A percentile compares a stretch with the other conserved stretches of the same genome.
These are phyloP conservation scores for Papilionanthe hybrid DNA, from an alignment of 116 monocot species.

Conservation along the genomic window DNA sequence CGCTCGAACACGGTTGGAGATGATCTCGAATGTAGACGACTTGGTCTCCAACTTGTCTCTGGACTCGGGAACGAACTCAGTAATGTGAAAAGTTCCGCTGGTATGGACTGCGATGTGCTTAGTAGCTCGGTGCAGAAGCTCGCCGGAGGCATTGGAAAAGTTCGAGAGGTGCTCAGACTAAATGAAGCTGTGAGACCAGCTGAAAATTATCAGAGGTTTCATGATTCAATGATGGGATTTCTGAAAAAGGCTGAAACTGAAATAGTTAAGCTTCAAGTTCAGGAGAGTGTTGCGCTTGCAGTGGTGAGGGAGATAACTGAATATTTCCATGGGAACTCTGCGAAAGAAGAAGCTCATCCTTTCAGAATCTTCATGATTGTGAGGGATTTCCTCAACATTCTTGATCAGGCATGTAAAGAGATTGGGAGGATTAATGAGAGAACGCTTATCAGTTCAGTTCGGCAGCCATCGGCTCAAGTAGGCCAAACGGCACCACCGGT, in stretches of 20 bases:
- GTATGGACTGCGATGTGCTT: conserved; percentile 64
- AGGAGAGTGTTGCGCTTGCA: conserved; percentile 32
- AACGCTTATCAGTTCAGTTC: conserved; percentile 7
- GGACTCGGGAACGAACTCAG: conserved; percentile 51
- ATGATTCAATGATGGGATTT: conserved; percentile 47
- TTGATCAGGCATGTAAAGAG: conserved; percentile 75
- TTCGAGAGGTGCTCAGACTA: conserved; percentile 42
- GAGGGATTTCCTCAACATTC: conserved; percentile 51
- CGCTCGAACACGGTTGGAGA: conserved; percentile 16
- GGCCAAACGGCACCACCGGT: conserved; percentile 4
- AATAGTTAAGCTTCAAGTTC: conserved; percentile 41
- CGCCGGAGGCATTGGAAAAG: conserved; percentile 47
- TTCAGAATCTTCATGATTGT: conserved; percentile 76
- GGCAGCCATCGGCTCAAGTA: conserved; percentile 11
- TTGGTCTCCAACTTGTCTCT: conserved; percentile 61
- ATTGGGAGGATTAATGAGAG: conserved; percentile 43
- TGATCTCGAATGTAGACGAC: conserved; percentile 41
- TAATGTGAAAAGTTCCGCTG: conserved; percentile 71
- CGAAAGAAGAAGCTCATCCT: conserved; percentile 59
- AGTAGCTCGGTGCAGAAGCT: conserved; percentile 46
- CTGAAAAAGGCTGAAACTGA: conserved; percentile 46
- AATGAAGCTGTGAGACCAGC: conserved; percentile 11
- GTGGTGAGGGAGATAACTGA: conserved; percentile 58
- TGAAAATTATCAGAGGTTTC: conserved; percentile 25
- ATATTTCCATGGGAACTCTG: conserved; percentile 67